Evolutionary conservation across 108 stramenopile species (phyloP), one percentile per base, ranked within the genome.

Genomic region (Stephanodiscus minutulus): DNA sequence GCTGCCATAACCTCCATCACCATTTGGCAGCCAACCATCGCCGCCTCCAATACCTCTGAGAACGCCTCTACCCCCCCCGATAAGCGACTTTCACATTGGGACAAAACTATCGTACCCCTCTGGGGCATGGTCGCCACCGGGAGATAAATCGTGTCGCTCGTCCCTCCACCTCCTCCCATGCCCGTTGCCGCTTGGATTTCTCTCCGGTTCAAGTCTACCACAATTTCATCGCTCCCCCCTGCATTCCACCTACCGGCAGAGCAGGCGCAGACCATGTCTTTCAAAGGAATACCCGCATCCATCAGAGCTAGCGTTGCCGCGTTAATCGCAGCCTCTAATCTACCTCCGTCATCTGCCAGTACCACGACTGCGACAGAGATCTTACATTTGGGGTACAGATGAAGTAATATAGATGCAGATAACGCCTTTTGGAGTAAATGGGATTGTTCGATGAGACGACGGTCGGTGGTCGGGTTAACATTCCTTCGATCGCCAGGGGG

Each of bases 111-210:
- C 21, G 89, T 96, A 6, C 87, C 87, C 28, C 94, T 79, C 72
- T 96, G 94, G 7, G 94, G 94, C 65, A 96, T 72, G 50, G 88
- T 91, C 5, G 91, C 94, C 54, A 85, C 85, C 11, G 94, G 90
- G 35, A 96, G 37, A 53, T 87, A 79, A 10, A 93, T 87, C 17
- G 90, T 87, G 24, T 85, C 80, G 58, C 77, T 72, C 36, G 85
- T 82, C 20, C 78, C 82, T 61, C 73, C 73, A 27, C 84, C 73
- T 15, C 66, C 74, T 21, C 61, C 61, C 43, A 37, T 70, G 22
- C 76, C 77, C 8, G 81, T 73, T 5, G 77, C 76, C 13, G 76
- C 76, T 66, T 75, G 74, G 53, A 78, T 74, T 73, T 92, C 94
- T 35, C 83, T 79, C 18, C 83, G 73, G 74, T 95, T 92, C 64